Base-by-base conservation (phyloP, 768 basidiomycete species). In the Solioccasus polychromus region DNA sequence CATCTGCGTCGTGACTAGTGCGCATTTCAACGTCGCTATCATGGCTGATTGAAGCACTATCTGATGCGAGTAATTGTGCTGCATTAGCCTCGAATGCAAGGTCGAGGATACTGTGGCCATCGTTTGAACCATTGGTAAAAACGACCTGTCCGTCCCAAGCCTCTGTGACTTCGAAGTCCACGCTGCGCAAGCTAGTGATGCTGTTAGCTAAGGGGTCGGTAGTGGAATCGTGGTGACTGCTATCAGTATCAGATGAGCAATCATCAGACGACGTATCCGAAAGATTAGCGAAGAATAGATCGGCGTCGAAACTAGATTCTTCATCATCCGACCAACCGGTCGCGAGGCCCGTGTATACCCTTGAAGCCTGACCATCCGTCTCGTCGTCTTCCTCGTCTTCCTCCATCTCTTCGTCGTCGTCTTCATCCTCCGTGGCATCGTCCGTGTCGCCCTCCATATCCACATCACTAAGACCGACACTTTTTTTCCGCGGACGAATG, bases 261-360 rank as follows among this genome's bases (percentile, higher is more conserved):
- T 60, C 62, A 42, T 69, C 75, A 8, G 60, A 56, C 18, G 74
- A 76, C 1, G 75, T 64, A 56, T 79, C 86, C 29, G 81, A 80
- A 32, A 91, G 77, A 58, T 88, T 85, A 44, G 83, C 80, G 57
- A 92, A 91, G 69, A 92, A 91, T 0, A 91, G 63, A 50, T 91
- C 88, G 9, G 89, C 89, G 54, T 92, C 89, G 55, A 88, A 87
- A 48, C 76, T 79, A 2, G 81, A 83, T 61, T 88, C 88, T 42
- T 77, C 87, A 46, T 83, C 85, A 17, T 85, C 84, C 31, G 83
- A 84, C 88, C 87, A 92, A 34, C 85, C 82, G 2, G 83, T 83
- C 38, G 77, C 82, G 37, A 87, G 73, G 38, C 84, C 85, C 31
- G 77, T 75, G 57, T 82, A 86, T 38, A 70, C 62, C 39, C 60